A percentile compares a stretch with the other conserved stretches of the same genome.
phyloP scores from a whole-genome alignment of 768 basidiomycete genomes.

The Rhodotorula sphaerocarpa region DNA sequence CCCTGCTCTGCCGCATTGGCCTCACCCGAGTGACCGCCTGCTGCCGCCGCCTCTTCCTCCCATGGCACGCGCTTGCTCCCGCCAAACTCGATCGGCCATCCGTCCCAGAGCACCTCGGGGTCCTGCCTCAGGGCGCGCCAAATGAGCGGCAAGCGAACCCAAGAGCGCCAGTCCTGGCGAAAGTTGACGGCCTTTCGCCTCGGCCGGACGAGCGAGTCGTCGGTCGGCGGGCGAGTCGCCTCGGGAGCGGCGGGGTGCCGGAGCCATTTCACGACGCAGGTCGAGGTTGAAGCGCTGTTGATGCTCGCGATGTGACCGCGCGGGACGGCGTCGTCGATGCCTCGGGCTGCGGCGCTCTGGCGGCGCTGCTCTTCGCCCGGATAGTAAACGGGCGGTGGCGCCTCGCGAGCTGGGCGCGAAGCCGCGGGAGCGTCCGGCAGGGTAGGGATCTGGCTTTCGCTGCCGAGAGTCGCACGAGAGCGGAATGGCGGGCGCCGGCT shows the following conservation, averaged over 20 bases:
- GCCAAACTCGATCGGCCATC: slow-evolving; percentile 29
- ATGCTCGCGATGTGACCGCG: slow-evolving; percentile 8
- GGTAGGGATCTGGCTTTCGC: neutral
- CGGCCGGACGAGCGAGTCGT: no score
- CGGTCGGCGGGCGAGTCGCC: neutral
- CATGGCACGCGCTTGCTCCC: slow-evolving; percentile 1
- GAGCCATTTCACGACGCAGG: slow-evolving; percentile 5
- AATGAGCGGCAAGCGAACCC: neutral
- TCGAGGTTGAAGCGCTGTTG: slow-evolving; percentile 16
- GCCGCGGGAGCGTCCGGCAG: neutral
- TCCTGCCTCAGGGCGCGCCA: slow-evolving; percentile 1
- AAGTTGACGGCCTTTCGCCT: no score
- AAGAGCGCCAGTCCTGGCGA: slow-evolving; percentile 1
- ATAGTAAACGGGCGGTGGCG: slow-evolving; percentile 24
- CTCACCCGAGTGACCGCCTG: slow-evolving; percentile 19
- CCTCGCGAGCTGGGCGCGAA: neutral
- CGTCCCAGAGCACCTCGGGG: slow-evolving; percentile 7
- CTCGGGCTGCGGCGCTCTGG: neutral
- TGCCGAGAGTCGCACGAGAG: neutral
- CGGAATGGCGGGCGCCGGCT: neutral
- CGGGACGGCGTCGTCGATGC: neutral
- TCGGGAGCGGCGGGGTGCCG: slow-evolving; percentile 17
- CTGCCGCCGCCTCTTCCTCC: neutral
- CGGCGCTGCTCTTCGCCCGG: slow-evolving; percentile 5
- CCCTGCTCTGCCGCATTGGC: neutral